These are phyloP conservation scores for Coniochaeta sp. DNA, from an alignment of 2,329 filamentous ascomycete genomes.

Conservation along the genomic window DNA sequence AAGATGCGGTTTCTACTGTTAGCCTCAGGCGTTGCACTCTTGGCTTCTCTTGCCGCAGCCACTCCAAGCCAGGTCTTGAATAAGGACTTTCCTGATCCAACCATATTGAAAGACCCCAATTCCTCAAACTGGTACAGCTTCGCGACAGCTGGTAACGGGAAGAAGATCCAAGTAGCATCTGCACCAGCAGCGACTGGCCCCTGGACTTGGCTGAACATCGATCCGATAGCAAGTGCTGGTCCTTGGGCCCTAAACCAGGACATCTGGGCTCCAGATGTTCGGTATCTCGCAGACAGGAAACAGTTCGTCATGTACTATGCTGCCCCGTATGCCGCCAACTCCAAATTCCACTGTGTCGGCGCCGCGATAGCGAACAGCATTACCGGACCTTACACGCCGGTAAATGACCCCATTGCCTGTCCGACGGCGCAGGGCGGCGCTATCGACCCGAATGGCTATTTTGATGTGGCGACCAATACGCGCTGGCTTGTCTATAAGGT, in stretches of 20 bases:
- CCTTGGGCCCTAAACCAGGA: conserved; percentile 44
- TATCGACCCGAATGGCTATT: conserved; percentile 56
- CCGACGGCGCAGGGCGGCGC: conserved; percentile 45
- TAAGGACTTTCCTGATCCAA: conserved; percentile 46
- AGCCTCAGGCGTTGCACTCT: neutral
- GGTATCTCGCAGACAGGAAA: conserved; percentile 9
- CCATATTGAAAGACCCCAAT: conserved; percentile 37
- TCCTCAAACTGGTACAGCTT: conserved; percentile 48
- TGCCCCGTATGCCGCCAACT: neutral
- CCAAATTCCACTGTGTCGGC: conserved; percentile 46
- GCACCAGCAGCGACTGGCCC: conserved; percentile 38
- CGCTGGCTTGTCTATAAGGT: conserved; percentile 59
- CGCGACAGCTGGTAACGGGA: conserved; percentile 41
- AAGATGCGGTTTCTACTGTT: neutral
- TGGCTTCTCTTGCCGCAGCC: neutral
- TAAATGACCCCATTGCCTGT: conserved; percentile 42
- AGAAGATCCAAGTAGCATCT: conserved; percentile 45
- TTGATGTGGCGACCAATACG: conserved; percentile 40
- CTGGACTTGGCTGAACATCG: conserved; percentile 35
- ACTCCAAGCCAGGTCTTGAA: conserved; percentile 1
- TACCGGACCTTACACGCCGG: conserved; percentile 44
- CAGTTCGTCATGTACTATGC: conserved; percentile 1
- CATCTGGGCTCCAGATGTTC: conserved; percentile 57
- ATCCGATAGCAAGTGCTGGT: conserved; percentile 44
- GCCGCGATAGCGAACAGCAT: conserved; percentile 38